Evolutionary conservation across 176 grass and related monocot species (phyloP), one percentile per base, ranked within the genome.

Genomic region (Paspalum notatum): DNA sequence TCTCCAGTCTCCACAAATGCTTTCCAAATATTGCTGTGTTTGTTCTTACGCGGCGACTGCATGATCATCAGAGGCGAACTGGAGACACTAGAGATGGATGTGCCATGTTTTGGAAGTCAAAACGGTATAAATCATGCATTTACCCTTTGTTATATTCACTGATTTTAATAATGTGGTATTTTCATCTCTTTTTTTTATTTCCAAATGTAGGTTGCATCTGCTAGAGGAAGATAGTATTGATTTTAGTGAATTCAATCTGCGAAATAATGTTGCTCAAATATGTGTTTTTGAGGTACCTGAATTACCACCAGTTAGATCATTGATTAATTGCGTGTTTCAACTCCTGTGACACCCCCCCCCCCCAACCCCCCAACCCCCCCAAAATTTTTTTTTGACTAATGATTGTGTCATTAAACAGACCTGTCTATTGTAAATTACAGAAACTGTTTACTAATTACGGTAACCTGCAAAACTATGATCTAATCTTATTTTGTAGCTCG

Each of bases 181-280:
- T 66, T 85, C 66, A 81, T 62, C 15, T 12, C 59, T 44, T 77
- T 72, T 57, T 57, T 80, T 82, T 87, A 25, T 68, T 89, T 75
- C 17, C 80, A 67, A 42, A 55, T 92, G 76, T 84, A 97, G 94
- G 81, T 87, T 97, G 44, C 79, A 39, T 57, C 80, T 97, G 83
- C 79, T 94, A 87, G 94, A 94, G 68, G 94, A 87, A 76, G 89
- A 90, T 72, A 90, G 73, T 82, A 92, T 94, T 80, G 87, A 97
- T 53, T 97, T 94, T 81, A 97, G 76, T 78, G 73, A 77, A 83
- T 90, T 89, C 82, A 89, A 87, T 76, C 94, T 97, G 17, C 85
- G 85, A 76, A 84, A 97, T 89, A 97, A 97, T 85, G 91, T 94
- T 78, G 94, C 94, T 77, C 91, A 94, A 83, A 67, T 97, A 80